Evolutionary conservation across 192 early-diverging fungal species (phyloP).

Genomic region (Thamnidium elegans): DNA sequence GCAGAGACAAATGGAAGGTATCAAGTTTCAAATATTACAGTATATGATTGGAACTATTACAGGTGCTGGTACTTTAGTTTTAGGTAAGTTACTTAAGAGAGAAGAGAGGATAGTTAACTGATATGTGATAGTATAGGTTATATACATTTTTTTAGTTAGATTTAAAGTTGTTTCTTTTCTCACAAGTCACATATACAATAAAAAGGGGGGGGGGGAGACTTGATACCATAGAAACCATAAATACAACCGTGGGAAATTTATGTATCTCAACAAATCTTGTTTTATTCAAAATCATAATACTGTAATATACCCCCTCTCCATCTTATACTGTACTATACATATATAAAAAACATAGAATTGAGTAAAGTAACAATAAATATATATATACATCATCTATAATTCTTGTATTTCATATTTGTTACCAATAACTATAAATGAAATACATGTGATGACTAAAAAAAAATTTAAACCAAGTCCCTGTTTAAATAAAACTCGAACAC

Average conservation of each 20-base stretch:
- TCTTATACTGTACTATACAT: too few species aligned
- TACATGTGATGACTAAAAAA: neutral
- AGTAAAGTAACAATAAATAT: too few species aligned
- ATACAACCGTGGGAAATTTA: too few species aligned
- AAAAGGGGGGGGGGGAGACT: too few species aligned
- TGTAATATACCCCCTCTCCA: too few species aligned
- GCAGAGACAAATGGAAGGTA: conserved; percentile 83
- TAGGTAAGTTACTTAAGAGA: conserved; percentile 40
- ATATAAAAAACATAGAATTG: too few species aligned
- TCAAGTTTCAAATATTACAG: conserved; percentile 79
- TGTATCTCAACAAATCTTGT: too few species aligned
- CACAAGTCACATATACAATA: too few species aligned
- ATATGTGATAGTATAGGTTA: conserved; percentile 8
- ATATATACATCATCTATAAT: too few species aligned
- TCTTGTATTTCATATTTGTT: too few species aligned
- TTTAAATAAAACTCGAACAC: neutral
- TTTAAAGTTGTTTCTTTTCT: neutral
- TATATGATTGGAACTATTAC: conserved; percentile 80
- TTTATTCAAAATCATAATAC: too few species aligned
- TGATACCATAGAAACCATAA: too few species aligned
- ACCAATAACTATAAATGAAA: neutral
- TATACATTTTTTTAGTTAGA: conserved; percentile 18
- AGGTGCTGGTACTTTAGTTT: conserved; percentile 77
- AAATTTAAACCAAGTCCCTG: neutral
- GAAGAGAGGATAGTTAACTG: neutral